Evolutionary conservation across 2,329 filamentous ascomycete species (phyloP), one percentile per base, ranked within the genome.

Genomic region (Zalaria obscura): DNA sequence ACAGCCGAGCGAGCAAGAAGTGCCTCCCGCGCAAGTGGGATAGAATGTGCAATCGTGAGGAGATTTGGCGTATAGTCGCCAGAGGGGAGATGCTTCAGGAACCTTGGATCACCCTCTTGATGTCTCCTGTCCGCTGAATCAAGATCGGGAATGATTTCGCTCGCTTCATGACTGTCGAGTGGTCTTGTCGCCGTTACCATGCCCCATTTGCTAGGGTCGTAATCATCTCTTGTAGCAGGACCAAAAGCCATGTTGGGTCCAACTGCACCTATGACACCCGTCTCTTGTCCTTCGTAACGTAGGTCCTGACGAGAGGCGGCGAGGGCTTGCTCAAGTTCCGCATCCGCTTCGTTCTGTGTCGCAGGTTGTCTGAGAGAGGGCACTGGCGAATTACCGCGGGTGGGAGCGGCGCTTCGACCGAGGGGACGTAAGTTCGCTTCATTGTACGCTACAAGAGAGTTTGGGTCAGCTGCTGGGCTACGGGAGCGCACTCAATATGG

Each of bases 31-130:
- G 69, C 71, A 27, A 72, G 57, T 3, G 76, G 75, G 42, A 80
- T 76, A 18, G 69, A 65, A 51, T 77, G 73, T n/a, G 76, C 63
- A 44, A 80, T 77, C 4, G 74, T 76, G 35, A 80, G 51, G 18
- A 78, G 59, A 3, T 69, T 69, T 27, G 72, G 68, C n/a, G 78
- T 58, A 50, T 74, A 73, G 43, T 72, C 64, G 35, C 61, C 64
- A 35, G 67, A 63, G 8, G 68, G 62, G 3, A 70, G 60, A 10
- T 72, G 73, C 43, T 76, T 75, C 40, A 80, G 58, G 44, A 79
- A 73, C 10, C 67, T 67, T 9, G 75, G 76, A 47, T 73, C 64
- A 29, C 60, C 64, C 4, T 60, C 50, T 18, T 62, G 55, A 45
- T 69, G 65, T 51, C 62, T 67, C 40, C 71, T 65, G 32, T 71